A percentile compares a stretch with the other conserved stretches of the same genome.
phyloP scores from a whole-genome alignment of 805 yeast genomes.

The Ogataea naganishii region DNA sequence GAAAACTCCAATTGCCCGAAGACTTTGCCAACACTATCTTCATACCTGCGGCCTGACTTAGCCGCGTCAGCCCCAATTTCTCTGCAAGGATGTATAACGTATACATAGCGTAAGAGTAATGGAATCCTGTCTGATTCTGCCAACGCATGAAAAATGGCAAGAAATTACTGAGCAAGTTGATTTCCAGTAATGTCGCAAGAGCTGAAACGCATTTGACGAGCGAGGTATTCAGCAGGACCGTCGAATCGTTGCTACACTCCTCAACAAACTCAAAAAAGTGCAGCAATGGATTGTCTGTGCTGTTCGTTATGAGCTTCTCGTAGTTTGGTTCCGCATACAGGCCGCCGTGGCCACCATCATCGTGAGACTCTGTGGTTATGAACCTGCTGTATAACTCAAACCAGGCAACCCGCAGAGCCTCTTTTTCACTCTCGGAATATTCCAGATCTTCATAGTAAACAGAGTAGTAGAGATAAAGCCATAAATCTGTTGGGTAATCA shows the following conservation, averaged over 20 bases:
- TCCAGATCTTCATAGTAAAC: slow-evolving; percentile 13
- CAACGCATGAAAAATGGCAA: slow-evolving; percentile 12
- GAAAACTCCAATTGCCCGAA: no score
- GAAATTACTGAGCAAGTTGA: slow-evolving; percentile 17
- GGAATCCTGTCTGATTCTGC: no score
- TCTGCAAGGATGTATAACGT: no score
- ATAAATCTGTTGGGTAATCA: slow-evolving; percentile 32
- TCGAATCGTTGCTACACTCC: slow-evolving; percentile 18
- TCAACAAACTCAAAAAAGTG: slow-evolving; percentile 29
- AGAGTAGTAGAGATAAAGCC: slow-evolving; percentile 29
- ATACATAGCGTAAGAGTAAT: no score
- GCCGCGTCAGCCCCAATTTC: no score
- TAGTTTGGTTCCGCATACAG: slow-evolving; percentile 28
- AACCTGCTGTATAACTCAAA: slow-evolving; percentile 29
- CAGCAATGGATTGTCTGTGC: slow-evolving; percentile 30
- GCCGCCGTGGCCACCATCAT: slow-evolving; percentile 7
- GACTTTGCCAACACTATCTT: no score
- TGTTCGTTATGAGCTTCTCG: slow-evolving; percentile 31
- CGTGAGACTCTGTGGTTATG: slow-evolving; percentile 23
- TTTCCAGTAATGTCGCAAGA: slow-evolving; percentile 14
- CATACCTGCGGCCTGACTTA: no score
- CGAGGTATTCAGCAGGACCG: slow-evolving; percentile 15
- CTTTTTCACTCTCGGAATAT: slow-evolving; percentile 16
- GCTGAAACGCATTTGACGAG: slow-evolving; percentile 17
- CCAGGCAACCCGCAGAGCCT: slow-evolving; percentile 30